Evolutionary conservation across 441 rosid genomes (phyloP).

Genomic region (Euphorbia corollata): DNA sequence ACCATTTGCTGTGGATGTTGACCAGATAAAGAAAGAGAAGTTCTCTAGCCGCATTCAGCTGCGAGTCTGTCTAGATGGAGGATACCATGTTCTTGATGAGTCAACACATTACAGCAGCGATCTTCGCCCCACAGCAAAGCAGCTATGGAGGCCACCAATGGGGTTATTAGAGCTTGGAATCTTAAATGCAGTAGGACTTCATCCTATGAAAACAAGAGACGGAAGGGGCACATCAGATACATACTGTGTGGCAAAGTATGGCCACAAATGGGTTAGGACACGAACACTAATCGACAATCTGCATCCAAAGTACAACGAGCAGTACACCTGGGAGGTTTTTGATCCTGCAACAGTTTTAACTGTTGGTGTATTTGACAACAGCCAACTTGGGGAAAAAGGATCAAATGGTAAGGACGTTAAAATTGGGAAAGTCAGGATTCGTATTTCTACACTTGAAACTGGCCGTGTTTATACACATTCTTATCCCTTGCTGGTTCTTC

Average conservation of each 20-base stretch:
- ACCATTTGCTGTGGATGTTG: conserved; percentile 70
- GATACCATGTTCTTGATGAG: conserved; percentile 90
- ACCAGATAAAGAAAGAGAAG: conserved; percentile 78
- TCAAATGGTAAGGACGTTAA: conserved; percentile 59
- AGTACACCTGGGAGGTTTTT: conserved; percentile 92
- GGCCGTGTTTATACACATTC: conserved; percentile 82
- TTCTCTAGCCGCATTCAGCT: conserved; percentile 81
- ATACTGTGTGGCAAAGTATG: conserved; percentile 83
- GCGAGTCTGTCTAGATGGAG: conserved; percentile 89
- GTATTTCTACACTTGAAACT: conserved; percentile 78
- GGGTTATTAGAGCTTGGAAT: conserved; percentile 84
- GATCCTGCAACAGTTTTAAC: conserved; percentile 89
- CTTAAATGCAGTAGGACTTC: conserved; percentile 72
- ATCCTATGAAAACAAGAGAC: conserved; percentile 85
- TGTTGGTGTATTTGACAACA: conserved; percentile 77
- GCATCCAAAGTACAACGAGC: conserved; percentile 77
- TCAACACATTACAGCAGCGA: conserved; percentile 92
- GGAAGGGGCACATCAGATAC: conserved; percentile 90
- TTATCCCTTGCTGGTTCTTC: conserved; percentile 79
- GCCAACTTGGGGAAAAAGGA: conserved; percentile 68
- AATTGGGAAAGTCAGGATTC: conserved; percentile 83
- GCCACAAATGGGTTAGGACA: conserved; percentile 88
- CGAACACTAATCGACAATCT: conserved; percentile 77
- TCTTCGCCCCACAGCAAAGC: conserved; percentile 88
- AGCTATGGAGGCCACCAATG: conserved; percentile 80